Evolutionary conservation across 1,284 basidiomycete genomes (phyloP), one percentile per base, ranked within the genome.

Genomic region (Ustilago vetiveriae): DNA sequence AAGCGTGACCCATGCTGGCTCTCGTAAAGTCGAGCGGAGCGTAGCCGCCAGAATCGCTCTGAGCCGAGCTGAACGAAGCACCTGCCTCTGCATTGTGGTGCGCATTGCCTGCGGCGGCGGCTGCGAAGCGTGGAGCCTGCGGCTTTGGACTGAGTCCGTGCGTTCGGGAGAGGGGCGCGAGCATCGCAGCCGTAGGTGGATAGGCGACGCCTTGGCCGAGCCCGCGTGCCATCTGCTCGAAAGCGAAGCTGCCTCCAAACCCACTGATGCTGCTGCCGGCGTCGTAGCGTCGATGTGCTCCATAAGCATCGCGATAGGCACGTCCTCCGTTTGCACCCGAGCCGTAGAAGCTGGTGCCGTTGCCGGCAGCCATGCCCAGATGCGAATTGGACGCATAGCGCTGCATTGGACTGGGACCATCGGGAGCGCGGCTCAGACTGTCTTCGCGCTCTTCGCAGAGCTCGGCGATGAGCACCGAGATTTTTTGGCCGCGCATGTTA

Each of bases 371-470:
- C 40, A 60, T 45, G 11, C 50, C 59, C 4, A 59, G 40, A 40
- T 55, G 51, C 33, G 40, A 17, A 19, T 51, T 42, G 38, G 60
- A 54, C 2, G 51, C 53, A 19, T 67, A 45, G 38, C 57, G 67
- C 46, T 60, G 51, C 63, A 55, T 49, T 21, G 49, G 42, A n/a
- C 41, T 29, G 5, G 67, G 67, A 3, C 42, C 64, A 42, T 82
- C 79, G 11, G 80, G 80, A 11, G 80, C 80, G 17, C 76, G 70
- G 17, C 69, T 74, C 13, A 82, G 66, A 19, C 68, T 67, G 42
- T 82, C 80, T 35, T 82, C 80, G 21, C 80, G 67, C 59, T 82
- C 77, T 47, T 76, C 76, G 62, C 78, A 80, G 21, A 82, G 70
- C 49, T 82, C 79, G 11, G 68, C 74, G 22, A 82, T 72, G 24